A percentile compares a stretch with the other conserved stretches of the same genome.
Conservation (phyloP, 768 basidiomycete species). For the Suillus placidus region DNA sequence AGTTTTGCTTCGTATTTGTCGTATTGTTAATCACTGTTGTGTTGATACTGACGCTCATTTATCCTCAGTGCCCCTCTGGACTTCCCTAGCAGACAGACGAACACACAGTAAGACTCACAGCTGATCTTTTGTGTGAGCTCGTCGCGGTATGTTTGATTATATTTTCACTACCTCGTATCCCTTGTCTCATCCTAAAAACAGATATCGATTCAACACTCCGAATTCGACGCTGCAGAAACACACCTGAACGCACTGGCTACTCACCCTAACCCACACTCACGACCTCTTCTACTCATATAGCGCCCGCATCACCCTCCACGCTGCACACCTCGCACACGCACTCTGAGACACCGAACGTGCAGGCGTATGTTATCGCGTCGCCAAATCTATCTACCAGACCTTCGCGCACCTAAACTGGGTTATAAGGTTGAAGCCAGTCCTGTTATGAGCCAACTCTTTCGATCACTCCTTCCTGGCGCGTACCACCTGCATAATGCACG, state of each 20-base stretch:
- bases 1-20: conserved; percentile 14
- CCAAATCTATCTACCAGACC: no score
- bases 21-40: no score
- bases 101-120: conserved; percentile 62
- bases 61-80: conserved; percentile 62
- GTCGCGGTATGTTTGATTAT: conserved; percentile 48
- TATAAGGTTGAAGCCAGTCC: no score
- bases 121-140: conserved; percentile 73
- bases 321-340: conserved; percentile 41
- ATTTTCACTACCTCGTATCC: not conserved
- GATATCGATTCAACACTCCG: conserved; percentile 66
- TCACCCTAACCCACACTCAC: conserved; percentile 64
- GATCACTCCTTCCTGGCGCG: no score
- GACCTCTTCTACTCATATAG: conserved; percentile 58
- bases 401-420: no score
- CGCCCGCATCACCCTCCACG: conserved; percentile 65
- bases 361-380: conserved; percentile 61
- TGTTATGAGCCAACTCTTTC: no score
- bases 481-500: no score
- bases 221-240: conserved; percentile 61
- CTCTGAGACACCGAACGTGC: conserved; percentile 48
- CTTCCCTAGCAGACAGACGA: conserved; percentile 50
- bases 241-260: conserved; percentile 50
- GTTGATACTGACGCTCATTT: not conserved
- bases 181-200: conserved; percentile 23